These are phyloP conservation scores for Thielaviopsis punctulata DNA, from an alignment of 2,329 filamentous ascomycete species.

Conservation along the genomic window DNA sequence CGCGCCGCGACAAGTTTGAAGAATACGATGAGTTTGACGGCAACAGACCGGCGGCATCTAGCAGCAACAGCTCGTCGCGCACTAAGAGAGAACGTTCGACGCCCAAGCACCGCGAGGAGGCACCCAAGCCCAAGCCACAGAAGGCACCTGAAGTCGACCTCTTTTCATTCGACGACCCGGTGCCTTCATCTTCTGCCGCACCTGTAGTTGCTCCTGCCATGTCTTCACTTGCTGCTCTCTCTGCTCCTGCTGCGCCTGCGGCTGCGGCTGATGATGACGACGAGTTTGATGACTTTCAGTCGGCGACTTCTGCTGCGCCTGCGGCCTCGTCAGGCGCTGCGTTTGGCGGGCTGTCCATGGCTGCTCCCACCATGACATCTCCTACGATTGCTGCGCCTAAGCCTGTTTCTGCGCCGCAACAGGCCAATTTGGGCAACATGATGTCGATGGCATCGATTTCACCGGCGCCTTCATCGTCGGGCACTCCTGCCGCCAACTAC, in stretches of 20 bases:
- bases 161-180: constrained; percentile 75
- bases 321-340: constrained; percentile 21
- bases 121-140: constrained; percentile 40
- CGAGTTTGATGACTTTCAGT: constrained; percentile 96
- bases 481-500: constrained; percentile 42
- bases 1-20: constrained; percentile 63
- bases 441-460: constrained; percentile 67
- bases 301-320: constrained; percentile 46
- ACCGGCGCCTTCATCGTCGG: constrained; percentile 43
- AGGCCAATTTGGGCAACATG: constrained; percentile 64
- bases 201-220: constrained; percentile 25
- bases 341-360: constrained; percentile 24
- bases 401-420: constrained; percentile 68
- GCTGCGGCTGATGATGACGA: constrained; percentile 49
- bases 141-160: constrained; percentile 84
- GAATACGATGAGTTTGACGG: constrained; percentile 97
- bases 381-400: constrained; percentile 48
- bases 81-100: constrained; percentile 16
- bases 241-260: constrained; percentile 6
- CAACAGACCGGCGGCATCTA: constrained; percentile 35
- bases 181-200: neutral
- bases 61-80: constrained; percentile 21
- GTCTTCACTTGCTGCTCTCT: constrained; percentile 24
- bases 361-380: constrained; percentile 34
- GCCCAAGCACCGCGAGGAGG: constrained; percentile 35